phyloP scores from a whole-genome alignment of 1,139 yeast genomes.

The Pichia sp. region DNA sequence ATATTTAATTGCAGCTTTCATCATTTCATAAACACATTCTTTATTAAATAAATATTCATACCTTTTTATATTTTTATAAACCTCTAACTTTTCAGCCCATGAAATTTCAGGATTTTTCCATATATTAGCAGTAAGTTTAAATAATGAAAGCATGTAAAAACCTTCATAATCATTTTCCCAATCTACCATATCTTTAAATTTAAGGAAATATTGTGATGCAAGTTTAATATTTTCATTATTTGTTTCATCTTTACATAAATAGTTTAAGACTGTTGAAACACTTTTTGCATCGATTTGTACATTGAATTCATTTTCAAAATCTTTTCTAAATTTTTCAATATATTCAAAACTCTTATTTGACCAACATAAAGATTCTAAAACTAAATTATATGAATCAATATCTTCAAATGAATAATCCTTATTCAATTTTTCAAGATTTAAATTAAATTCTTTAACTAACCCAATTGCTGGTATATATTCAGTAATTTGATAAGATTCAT shows the following conservation, averaged over 20 bases:
- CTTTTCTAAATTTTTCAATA: constrained; percentile 21
- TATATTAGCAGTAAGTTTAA: constrained; percentile 29
- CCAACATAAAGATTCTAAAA: constrained; percentile 25
- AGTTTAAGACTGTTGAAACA: constrained; percentile 26
- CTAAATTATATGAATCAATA: constrained; percentile 22
- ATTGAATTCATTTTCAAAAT: constrained; percentile 21
- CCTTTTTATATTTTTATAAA: constrained; percentile 32
- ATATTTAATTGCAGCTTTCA: constrained; percentile 23
- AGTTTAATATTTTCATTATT: constrained; percentile 21
- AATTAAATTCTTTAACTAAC: constrained; percentile 17
- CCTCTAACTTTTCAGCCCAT: constrained; percentile 28
- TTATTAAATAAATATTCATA: constrained; percentile 37
- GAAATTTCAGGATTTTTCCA: constrained; percentile 28
- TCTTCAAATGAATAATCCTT: constrained; percentile 20
- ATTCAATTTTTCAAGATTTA: constrained; percentile 11
- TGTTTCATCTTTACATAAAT: constrained; percentile 16
- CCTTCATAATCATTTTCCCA: constrained; percentile 37
- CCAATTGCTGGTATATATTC: constrained; percentile 13
- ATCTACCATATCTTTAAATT: constrained; percentile 35
- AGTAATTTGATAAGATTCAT: constrained; percentile 14
- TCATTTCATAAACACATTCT: constrained; percentile 42
- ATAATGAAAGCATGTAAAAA: constrained; percentile 29
- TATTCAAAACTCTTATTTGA: constrained; percentile 23
- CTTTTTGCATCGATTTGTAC: constrained; percentile 25
- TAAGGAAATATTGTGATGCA: constrained; percentile 35